Base-by-base conservation (phyloP, 495 filamentous ascomycete genomes). In the Penicillium samsonianum region DNA sequence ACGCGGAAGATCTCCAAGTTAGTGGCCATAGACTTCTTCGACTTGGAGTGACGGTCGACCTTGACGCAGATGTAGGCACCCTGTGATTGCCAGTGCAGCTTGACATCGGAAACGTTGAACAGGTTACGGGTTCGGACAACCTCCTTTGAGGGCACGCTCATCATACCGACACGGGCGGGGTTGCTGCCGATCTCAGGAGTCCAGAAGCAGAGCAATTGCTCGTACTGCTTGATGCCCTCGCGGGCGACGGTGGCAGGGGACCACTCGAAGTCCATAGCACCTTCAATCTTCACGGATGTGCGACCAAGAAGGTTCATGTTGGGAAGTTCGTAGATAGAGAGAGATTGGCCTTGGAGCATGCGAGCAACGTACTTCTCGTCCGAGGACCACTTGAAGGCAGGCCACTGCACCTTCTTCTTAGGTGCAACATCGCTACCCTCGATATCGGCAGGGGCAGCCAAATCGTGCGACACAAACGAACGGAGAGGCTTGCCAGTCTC, bases 1-100 rank as follows among this genome's bases (percentile, higher is more conserved):
- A 98, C 84, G 40, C 94, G 89, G 88, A 98, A 98, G 69, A 98
- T 98, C 72, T 98, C 94, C 31, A 98, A 84, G 58, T 95, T 98
- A 48, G 94, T 98, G 35, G 91, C 93, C 64, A 95, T 83, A 3
- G 89, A 94, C 77, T 98, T 98, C 83, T 97, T 97, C 50, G 91
- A 96, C 78, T 98, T 98, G 70, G 91, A 96, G 80, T 98, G 94
- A 55, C 94, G 87, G 72, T 98, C 94, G 38, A 98, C 94, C 82
- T 98, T 98, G 60, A 98, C 94, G 69, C 95, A 98, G 53, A 98
- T 85, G 67, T 96, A 98, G 50, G 86, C 83, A 53, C 86, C 90
- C 65, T 96, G 89, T 2, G 90, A 95, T 75, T 98, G 94, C 94
- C 94, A 98, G 71, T 80, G 77, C 35, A 98, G 83, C 78, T 97